phyloP scores from a whole-genome alignment of 2,329 filamentous ascomycete genomes.

The Beauveria asiatica region DNA sequence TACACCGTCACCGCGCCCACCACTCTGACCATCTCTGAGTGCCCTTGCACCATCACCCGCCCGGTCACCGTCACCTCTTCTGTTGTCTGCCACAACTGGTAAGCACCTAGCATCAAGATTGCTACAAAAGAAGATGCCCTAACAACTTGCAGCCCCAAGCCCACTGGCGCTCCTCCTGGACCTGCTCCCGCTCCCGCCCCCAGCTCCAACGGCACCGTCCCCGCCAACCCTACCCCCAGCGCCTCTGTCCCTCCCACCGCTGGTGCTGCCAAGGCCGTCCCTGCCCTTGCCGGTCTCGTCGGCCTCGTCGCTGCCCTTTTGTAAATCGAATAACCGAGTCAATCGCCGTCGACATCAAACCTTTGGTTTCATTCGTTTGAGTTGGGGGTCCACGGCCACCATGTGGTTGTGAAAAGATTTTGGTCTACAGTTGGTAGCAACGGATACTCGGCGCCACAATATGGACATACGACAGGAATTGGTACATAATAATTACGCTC shows the following conservation, averaged over 20 bases:
- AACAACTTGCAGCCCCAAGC: constrained; percentile 1
- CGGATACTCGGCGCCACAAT: constrained; percentile 21
- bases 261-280: constrained; percentile 48
- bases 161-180: constrained; percentile 6
- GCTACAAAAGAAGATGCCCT: neutral
- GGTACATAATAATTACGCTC: constrained; percentile 19
- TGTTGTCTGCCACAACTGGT: constrained; percentile 48
- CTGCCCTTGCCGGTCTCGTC: constrained; percentile 51
- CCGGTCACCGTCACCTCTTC: constrained; percentile 44
- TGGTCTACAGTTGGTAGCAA: constrained; percentile 20
- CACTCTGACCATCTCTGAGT: constrained; percentile 63
- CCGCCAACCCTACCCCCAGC: constrained; percentile 19
- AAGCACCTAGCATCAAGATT: constrained; percentile 18
- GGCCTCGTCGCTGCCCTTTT: constrained; percentile 50
- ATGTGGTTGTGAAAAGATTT: constrained; percentile 28
- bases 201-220: constrained; percentile 29
- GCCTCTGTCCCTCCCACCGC: constrained; percentile 31
- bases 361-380: constrained; percentile 33
- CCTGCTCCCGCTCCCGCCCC: neutral
- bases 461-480: constrained; percentile 27
- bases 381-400: constrained; percentile 31
- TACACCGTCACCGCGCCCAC: constrained; percentile 63
- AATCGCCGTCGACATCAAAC: constrained; percentile 27
- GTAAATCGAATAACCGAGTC: constrained; percentile 38
- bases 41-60: constrained; percentile 60